Base-by-base conservation (phyloP, 169 alveolate genomes). In the Eimeria tenella region DNA sequence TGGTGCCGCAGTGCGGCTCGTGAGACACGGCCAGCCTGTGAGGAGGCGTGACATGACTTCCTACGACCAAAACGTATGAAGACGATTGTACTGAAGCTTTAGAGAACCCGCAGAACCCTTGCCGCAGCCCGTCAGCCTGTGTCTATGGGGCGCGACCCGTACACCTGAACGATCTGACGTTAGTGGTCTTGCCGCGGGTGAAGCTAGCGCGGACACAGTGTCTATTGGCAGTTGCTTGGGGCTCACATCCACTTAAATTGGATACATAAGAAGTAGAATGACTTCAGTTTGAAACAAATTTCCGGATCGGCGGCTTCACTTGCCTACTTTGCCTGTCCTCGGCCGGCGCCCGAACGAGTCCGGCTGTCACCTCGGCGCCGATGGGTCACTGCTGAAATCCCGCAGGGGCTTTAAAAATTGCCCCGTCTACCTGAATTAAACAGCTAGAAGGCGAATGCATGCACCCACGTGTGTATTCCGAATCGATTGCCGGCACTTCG, bases 11-110 rank as follows among this genome's bases (percentile, higher is more conserved):
- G 42, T 8, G 49, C 77, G 49, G 77, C 31, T 17, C 77, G 77
- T 68, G 77, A 7, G 11, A n/a, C 77, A 68, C 77, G 77, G 77
- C 77, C 77, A 68, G 77, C n/a, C 31, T 68, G 77, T 23, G n/a
- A 23, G 13, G n/a, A 13, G 77, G 49, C 49, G 77, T 68, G 13
- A 17, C 77, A 68, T 68, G n/a, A 17, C 77, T 68, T 68, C 77
- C 49, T 68, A 11, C 49, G 49, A 68, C 11, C 77, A 68, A 68
- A 68, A 68, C 77, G n/a, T 10, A 68, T 68, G 77, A 7, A 68
- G n/a, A 10, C 19, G 19, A 58, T 58, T 17, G 21, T 17, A 11
- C 19, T 58, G 77, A 23, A n/a, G n/a, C n/a, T 68, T n/a, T 68
- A 68, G 31, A n/a, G n/a, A 7, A 68, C 77, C 77, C 31, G n/a